phyloP scores from a whole-genome alignment of 805 yeast genomes.

The Candida verbasci region DNA sequence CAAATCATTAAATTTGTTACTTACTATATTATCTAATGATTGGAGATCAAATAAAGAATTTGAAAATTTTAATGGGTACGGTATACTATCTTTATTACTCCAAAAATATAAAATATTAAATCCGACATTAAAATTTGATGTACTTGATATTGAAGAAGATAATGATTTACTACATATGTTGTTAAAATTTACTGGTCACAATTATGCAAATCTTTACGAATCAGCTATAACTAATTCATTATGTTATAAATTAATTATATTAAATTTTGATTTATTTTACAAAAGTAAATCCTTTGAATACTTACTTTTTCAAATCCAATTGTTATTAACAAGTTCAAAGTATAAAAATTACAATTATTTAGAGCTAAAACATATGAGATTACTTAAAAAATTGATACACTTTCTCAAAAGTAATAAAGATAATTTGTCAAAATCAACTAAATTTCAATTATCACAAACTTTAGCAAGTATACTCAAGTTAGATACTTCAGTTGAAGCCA shows the following conservation, averaged over 20 bases:
- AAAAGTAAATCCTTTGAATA: slow-evolving; percentile 55
- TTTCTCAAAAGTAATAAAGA: slow-evolving; percentile 37
- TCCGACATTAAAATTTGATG: slow-evolving; percentile 10
- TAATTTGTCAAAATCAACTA: slow-evolving; percentile 7
- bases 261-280: slow-evolving; percentile 61
- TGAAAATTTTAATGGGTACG: slow-evolving; percentile 58
- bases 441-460: slow-evolving; percentile 17
- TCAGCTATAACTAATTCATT: slow-evolving; percentile 53
- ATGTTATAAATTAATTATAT: slow-evolving; percentile 47
- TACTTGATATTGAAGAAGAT: slow-evolving; percentile 8
- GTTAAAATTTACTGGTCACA: slow-evolving; percentile 53
- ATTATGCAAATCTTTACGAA: slow-evolving; percentile 44
- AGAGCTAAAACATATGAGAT: slow-evolving; percentile 50
- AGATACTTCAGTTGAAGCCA: slow-evolving; percentile 51
- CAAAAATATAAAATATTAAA: slow-evolving; percentile 38
- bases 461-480: slow-evolving; percentile 19
- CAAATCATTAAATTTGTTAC: slow-evolving; percentile 35
- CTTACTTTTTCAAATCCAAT: slow-evolving; percentile 54
- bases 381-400: slow-evolving; percentile 45
- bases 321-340: slow-evolving; percentile 50
- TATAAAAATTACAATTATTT: slow-evolving; percentile 46
- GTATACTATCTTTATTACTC: slow-evolving; percentile 50
- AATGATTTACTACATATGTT: slow-evolving; percentile 43
- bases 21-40: slow-evolving; percentile 40
- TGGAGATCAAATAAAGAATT: slow-evolving; percentile 55